A percentile compares a stretch with the other conserved stretches of the same genome.
These are phyloP conservation scores for Penicillium sp. DNA, from an alignment of 2,329 filamentous ascomycete species.

Conservation along the genomic window DNA sequence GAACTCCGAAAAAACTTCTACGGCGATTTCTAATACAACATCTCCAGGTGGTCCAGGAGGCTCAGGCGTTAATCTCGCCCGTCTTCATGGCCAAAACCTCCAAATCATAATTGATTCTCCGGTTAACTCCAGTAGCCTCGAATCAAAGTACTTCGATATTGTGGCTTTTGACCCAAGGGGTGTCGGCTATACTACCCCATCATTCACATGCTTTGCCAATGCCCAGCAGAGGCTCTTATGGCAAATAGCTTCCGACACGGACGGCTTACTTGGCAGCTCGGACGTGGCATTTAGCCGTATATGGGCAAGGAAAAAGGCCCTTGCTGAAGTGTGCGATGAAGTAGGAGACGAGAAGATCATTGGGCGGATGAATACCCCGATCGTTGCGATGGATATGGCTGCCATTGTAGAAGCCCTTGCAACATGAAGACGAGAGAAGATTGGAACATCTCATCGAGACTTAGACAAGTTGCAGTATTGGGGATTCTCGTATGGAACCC, in stretches of 20 bases:
- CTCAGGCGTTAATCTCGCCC: neutral
- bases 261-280: neutral
- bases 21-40: neutral
- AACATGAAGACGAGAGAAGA: neutral
- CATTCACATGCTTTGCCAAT: neutral
- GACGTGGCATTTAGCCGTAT: neutral
- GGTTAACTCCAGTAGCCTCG: neutral
- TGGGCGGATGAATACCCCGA: neutral
- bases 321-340: neutral
- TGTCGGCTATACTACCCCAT: neutral
- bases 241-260: neutral
- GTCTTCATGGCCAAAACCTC: neutral
- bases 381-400: neutral
- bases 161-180: neutral
- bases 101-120: neutral
- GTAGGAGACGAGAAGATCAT: neutral
- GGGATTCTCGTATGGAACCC: slow-evolving; percentile 42
- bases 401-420: neutral
- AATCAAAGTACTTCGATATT: neutral
- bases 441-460: neutral
- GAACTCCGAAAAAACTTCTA: no score
- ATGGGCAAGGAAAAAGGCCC: neutral
- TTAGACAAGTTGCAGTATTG: neutral
- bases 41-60: neutral
- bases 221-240: neutral